Conservation (phyloP, 169 alveolate species). For the Plasmodium cynomolgi region DNA sequence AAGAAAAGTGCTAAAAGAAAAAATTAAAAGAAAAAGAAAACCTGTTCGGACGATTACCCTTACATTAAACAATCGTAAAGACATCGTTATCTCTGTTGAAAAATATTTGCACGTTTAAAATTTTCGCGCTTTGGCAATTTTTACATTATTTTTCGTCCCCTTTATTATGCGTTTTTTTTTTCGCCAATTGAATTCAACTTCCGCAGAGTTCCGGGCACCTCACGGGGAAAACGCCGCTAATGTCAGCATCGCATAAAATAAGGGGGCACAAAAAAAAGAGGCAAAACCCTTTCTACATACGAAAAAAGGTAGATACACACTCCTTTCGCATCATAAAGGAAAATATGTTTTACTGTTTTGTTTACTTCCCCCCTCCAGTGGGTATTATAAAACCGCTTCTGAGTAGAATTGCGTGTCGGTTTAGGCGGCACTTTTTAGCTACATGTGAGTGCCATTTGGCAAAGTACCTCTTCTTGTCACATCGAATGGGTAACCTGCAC, state of each 20-base stretch:
- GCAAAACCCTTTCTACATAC: not conserved
- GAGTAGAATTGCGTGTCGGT: not conserved
- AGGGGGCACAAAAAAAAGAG: not conserved
- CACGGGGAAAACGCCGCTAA: not conserved
- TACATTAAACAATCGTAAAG: not conserved
- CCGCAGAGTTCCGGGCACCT: not conserved
- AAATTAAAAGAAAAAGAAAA: not conserved
- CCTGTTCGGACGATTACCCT: not conserved
- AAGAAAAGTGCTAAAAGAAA: not conserved
- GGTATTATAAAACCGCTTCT: not conserved
- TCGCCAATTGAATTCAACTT: not conserved
- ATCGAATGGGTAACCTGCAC: not conserved
- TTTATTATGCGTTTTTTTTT: not conserved
- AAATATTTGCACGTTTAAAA: too few relatives aligned
- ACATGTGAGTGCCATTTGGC: not conserved
- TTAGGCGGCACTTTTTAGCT: not conserved
- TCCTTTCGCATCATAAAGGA: not conserved
- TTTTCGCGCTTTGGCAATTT: too few relatives aligned
- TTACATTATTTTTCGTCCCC: not conserved
- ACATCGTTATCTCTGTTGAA: not conserved
- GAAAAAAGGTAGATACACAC: not conserved
- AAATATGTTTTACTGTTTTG: not conserved
- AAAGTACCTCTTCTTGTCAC: not conserved
- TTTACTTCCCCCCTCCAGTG: not conserved
- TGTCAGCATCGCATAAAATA: not conserved